Percentiles rank a stretch among this genome's conserved stretches.
phyloP scores from a whole-genome alignment of 129 eudicot species.

The Sambucus nigra region DNA sequence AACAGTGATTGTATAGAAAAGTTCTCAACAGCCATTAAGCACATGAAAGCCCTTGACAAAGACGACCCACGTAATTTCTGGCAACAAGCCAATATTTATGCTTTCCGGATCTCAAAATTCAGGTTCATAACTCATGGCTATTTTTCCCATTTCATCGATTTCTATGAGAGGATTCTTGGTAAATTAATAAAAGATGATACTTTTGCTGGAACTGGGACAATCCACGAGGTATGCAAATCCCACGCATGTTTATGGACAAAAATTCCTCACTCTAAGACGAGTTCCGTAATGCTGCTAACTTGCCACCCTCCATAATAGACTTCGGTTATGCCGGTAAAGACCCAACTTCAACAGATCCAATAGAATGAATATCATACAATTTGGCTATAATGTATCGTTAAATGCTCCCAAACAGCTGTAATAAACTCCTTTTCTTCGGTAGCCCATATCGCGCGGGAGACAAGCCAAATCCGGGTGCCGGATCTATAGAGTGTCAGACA shows the following conservation, averaged over 20 bases:
- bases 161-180: conserved; percentile 33
- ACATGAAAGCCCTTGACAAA: conserved; percentile 31
- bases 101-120: conserved; percentile 15
- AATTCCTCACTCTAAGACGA: conserved; percentile 21
- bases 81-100: conserved; percentile 32
- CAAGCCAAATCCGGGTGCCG: conserved; percentile 16
- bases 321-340: conserved; percentile 15
- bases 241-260: conserved; percentile 12
- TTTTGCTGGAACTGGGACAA: conserved; percentile 46
- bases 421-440: conserved; percentile 23
- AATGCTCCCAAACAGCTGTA: conserved; percentile 29
- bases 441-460: conserved; percentile 29
- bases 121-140: conserved; percentile 44
- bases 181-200: conserved; percentile 27
- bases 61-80: conserved; percentile 37
- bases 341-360: neutral
- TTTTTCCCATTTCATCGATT: conserved; percentile 55
- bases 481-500: conserved; percentile 34
- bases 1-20: conserved; percentile 6
- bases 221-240: conserved; percentile 26
- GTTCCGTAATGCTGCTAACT: conserved; percentile 23
- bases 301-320: conserved; percentile 17
- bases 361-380: conserved; percentile 21
- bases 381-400: conserved; percentile 30
- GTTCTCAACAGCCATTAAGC: conserved; percentile 20